Conservation (phyloP, 352 stramenopile genomes). For the Pythium sukuiense region DNA sequence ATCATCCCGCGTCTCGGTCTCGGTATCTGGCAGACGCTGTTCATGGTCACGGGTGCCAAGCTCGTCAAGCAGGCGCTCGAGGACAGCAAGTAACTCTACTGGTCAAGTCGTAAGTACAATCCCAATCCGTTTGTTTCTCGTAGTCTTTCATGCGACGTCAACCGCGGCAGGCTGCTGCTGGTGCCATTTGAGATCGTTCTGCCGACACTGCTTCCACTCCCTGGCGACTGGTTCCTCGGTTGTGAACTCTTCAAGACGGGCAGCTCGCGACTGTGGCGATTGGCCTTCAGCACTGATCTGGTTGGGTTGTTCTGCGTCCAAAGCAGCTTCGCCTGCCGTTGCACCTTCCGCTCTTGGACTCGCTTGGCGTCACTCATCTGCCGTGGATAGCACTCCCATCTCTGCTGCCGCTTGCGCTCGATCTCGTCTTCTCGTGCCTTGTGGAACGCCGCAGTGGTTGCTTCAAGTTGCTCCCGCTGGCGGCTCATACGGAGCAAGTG, state of each 20-base stretch:
- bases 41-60: constrained; percentile 92
- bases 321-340: neutral
- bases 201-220: neutral
- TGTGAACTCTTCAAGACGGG: neutral
- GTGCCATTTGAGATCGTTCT: neutral
- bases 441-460: constrained; percentile 28
- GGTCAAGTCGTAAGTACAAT: constrained; percentile 7
- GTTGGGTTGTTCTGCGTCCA: neutral
- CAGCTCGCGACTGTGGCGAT: neutral
- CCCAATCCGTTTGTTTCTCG: neutral
- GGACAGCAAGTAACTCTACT: constrained; percentile 32
- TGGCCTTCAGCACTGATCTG: neutral
- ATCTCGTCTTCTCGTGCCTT: constrained; percentile 13
- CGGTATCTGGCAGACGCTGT: constrained; percentile 91
- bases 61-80: constrained; percentile 86
- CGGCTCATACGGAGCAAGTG: constrained; percentile 31
- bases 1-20: constrained; percentile 87
- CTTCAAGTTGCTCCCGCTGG: constrained; percentile 36
- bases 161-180: neutral
- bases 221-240: neutral
- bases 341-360: constrained; percentile 7
- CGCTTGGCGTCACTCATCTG: constrained; percentile 15
- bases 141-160: neutral
- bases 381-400: constrained; percentile 9
- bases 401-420: constrained; percentile 5